Percentiles rank a stretch among this genome's conserved stretches.
These are phyloP conservation scores for Claviceps purpurea DNA, from an alignment of 2,329 filamentous ascomycete species.

Conservation along the genomic window DNA sequence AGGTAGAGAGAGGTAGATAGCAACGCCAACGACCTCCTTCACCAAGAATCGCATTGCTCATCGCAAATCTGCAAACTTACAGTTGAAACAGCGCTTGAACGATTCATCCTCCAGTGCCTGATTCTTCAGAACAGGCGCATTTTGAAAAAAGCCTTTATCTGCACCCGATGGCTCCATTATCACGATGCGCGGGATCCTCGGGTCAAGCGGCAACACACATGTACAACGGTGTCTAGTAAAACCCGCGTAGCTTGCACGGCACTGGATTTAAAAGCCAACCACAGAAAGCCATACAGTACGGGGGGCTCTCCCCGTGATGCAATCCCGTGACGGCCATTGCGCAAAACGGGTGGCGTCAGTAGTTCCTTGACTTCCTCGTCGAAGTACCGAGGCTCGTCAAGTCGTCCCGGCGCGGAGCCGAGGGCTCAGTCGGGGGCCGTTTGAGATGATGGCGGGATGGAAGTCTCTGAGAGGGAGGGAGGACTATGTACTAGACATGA, in stretches of 20 bases:
- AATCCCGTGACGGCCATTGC: neutral
- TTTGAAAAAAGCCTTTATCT: conserved; percentile 44
- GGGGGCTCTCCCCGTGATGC: neutral
- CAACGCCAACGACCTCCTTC: neutral
- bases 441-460: too few species aligned
- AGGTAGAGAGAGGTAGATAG: neutral
- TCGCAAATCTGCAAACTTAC: conserved; percentile 21
- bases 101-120: conserved; percentile 43
- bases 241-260: too few species aligned
- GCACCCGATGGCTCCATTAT: conserved; percentile 31
- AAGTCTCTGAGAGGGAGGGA: too few species aligned
- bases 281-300: neutral
- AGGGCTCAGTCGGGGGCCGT: neutral
- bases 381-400: neutral
- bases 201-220: neutral
- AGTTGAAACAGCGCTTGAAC: conserved; percentile 35
- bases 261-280: too few species aligned
- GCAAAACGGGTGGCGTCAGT: neutral
- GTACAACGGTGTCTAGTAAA: neutral
- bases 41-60: neutral
- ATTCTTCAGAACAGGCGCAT: conserved; percentile 36
- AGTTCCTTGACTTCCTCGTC: neutral
- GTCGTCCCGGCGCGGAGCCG: neutral
- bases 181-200: neutral
- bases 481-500: too few species aligned